These are phyloP conservation scores for Ophiostoma tasmaniense DNA, from an alignment of 2,329 filamentous ascomycete genomes.

Conservation along the genomic window DNA sequence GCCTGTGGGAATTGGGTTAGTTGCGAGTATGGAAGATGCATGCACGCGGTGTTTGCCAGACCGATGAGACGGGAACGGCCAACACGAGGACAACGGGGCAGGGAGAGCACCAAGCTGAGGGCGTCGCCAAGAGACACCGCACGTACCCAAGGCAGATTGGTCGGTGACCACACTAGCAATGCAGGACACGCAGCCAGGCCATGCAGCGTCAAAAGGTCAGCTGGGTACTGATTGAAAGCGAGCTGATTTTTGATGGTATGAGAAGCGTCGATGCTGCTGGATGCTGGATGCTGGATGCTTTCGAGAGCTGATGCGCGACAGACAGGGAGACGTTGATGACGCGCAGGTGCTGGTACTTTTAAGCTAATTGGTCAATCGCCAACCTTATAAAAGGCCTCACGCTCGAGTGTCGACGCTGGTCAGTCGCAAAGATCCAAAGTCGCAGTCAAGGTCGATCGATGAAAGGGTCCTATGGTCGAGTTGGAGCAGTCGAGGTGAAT, in stretches of 20 bases:
- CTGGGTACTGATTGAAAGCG: background rate
- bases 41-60: background rate
- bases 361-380: background rate
- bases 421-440: background rate
- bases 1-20: background rate
- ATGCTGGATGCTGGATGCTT: background rate
- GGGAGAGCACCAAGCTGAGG: background rate
- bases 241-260: background rate
- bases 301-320: background rate
- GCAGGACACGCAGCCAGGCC: conserved; percentile 8
- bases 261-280: background rate
- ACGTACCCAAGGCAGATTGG: conserved; percentile 12
- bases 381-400: background rate
- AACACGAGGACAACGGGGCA: background rate
- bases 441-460: background rate
- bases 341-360: background rate
- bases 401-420: background rate
- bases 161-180: conserved; percentile 8
- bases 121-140: background rate
- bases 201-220: conserved; percentile 4
- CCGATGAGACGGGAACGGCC: background rate
- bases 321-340: background rate
- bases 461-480: background rate
- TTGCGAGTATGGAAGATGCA: background rate
- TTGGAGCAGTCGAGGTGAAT: background rate